Percentiles rank a stretch among this genome's conserved stretches.
Evolutionary conservation across 441 rosid species (phyloP).

Genomic region (Kokia cookei): DNA sequence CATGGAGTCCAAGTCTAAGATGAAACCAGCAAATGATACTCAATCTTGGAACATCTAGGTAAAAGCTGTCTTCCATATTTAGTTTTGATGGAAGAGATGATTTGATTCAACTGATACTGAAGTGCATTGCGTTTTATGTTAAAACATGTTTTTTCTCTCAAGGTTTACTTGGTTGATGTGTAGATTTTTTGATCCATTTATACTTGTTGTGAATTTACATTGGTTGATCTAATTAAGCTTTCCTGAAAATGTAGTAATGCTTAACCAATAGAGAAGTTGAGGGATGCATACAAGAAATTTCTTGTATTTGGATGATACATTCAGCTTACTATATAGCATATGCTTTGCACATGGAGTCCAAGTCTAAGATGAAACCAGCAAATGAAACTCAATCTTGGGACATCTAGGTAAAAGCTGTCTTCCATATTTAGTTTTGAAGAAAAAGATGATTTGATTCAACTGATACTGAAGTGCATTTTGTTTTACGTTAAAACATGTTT

Average conservation of each 20-base stretch:
- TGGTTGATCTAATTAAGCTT: neutral
- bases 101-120: neutral
- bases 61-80: neutral
- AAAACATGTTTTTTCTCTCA: neutral
- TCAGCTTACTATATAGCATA: slow-evolving; percentile 49
- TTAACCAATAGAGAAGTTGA: too few species aligned
- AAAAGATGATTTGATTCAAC: neutral
- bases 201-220: neutral
- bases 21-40: slow-evolving; percentile 70
- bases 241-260: too few species aligned
- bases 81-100: neutral
- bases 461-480: neutral
- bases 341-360: too few species aligned
- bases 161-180: neutral
- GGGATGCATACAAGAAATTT: too few species aligned
- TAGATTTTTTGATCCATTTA: neutral
- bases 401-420: slow-evolving; percentile 43
- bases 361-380: slow-evolving; percentile 62
- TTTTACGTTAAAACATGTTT: neutral
- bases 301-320: slow-evolving; percentile 73
- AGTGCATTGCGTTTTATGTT: neutral
- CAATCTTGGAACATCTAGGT: slow-evolving; percentile 70
- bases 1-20: slow-evolving; percentile 69
- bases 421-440: neutral
- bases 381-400: slow-evolving; percentile 69